phyloP scores from a whole-genome alignment of 208 protist genomes.

The Leishmania mexicana region DNA sequence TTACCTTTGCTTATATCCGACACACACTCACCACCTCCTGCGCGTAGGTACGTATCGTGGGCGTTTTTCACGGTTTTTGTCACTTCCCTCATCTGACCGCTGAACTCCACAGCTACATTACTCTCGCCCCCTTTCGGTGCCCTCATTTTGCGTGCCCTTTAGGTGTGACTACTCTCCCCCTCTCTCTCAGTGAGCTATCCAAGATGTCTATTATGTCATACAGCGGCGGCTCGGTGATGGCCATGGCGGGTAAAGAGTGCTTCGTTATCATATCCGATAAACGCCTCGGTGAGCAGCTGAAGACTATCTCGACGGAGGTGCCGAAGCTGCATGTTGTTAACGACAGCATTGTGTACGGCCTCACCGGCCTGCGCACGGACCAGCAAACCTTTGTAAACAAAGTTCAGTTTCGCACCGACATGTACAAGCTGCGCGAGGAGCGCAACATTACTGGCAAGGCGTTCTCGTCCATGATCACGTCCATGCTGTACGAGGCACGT shows the following conservation, averaged over 20 bases:
- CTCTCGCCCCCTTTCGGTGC: not conserved
- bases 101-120: not conserved
- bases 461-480: slow-evolving; percentile 74
- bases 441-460: slow-evolving; percentile 90
- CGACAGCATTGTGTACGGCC: slow-evolving; percentile 94
- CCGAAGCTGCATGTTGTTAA: slow-evolving; percentile 96
- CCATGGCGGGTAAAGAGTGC: slow-evolving; percentile 98
- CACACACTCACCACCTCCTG: not conserved
- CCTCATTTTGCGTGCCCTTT: slow-evolving; percentile 2
- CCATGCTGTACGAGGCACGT: slow-evolving; percentile 93
- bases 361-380: slow-evolving; percentile 97
- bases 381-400: slow-evolving; percentile 95
- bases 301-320: slow-evolving; percentile 96
- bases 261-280: slow-evolving; percentile 98
- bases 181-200: not conserved
- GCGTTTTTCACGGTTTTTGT: not conserved
- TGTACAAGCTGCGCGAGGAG: slow-evolving; percentile 93
- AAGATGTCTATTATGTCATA: slow-evolving; percentile 94
- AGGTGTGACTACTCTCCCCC: not conserved
- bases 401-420: slow-evolving; percentile 86
- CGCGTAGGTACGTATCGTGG: not conserved
- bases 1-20: not conserved
- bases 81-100: not conserved
- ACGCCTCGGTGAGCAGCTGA: slow-evolving; percentile 95
- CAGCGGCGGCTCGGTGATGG: slow-evolving; percentile 97